A percentile compares a stretch with the other conserved stretches of the same genome.
phyloP scores from a whole-genome alignment of 2,329 filamentous ascomycete species.

The Paramyrothecium roridum region DNA sequence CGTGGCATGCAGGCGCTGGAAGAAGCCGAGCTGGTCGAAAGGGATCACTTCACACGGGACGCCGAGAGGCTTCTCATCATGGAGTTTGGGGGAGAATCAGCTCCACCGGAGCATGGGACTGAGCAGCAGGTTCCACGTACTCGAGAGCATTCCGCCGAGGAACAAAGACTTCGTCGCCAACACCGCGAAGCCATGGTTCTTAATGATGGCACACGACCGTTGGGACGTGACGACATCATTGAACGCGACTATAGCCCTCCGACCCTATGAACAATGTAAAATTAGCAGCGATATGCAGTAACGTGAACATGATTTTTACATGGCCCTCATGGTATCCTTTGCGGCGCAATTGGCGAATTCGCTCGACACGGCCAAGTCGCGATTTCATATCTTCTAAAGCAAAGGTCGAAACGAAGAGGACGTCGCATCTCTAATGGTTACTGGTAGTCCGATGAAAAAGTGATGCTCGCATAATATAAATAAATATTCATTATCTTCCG shows the following conservation, averaged over 20 bases:
- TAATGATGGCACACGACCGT: slow-evolving; percentile 75
- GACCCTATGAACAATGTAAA: slow-evolving; percentile 6
- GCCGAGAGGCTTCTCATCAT: slow-evolving; percentile 18
- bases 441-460: no score
- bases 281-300: not conserved
- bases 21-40: slow-evolving; percentile 45
- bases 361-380: no score
- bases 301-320: no score
- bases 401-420: no score
- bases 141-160: slow-evolving; percentile 57
- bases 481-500: no score
- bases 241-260: slow-evolving; percentile 54
- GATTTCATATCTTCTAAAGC: no score
- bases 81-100: slow-evolving; percentile 25
- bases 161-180: slow-evolving; percentile 70
- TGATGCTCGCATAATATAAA: no score
- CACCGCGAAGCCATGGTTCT: slow-evolving; percentile 88
- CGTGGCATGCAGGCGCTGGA: slow-evolving; percentile 50
- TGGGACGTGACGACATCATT: slow-evolving; percentile 76
- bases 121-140: slow-evolving; percentile 26
- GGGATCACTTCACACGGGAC: slow-evolving; percentile 22
- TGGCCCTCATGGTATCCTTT: no score
- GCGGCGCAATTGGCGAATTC: no score
- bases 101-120: slow-evolving; percentile 12
- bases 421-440: no score